Percentiles rank a stretch among this genome's conserved stretches.
Conservation (phyloP, 148 eudicot genomes). For the Vaccinium myrtillus region DNA sequence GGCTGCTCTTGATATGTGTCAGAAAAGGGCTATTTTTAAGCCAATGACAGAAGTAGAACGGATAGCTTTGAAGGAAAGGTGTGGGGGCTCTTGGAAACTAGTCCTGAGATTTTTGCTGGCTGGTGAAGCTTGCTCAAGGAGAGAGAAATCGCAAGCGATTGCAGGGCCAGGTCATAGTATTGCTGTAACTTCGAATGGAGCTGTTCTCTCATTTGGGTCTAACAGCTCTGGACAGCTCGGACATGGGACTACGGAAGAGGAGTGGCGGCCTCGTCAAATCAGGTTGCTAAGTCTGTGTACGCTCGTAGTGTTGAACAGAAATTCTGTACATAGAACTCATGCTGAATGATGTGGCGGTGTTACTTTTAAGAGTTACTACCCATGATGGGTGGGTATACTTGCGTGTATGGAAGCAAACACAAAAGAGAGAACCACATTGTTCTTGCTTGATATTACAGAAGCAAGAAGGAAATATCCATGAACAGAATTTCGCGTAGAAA, state of each 20-base stretch:
- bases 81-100: constrained; percentile 97
- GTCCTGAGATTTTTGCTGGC: constrained; percentile 82
- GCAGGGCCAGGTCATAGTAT: constrained; percentile 94
- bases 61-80: constrained; percentile 51
- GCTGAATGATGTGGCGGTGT: neutral
- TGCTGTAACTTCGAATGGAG: constrained; percentile 75
- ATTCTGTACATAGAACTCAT: neutral
- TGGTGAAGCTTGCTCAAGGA: constrained; percentile 75
- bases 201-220: constrained; percentile 82
- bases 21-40: constrained; percentile 74
- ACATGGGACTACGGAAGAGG: constrained; percentile 71
- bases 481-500: neutral
- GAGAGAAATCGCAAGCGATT: constrained; percentile 87
- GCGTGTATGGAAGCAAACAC: no score
- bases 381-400: neutral
- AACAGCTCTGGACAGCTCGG: constrained; percentile 94
- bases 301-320: neutral
- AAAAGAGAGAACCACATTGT: no score
- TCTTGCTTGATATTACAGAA: no score
- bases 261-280: constrained; percentile 72
- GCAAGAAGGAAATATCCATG: neutral
- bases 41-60: constrained; percentile 63
- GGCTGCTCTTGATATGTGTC: constrained; percentile 92
- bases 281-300: constrained; percentile 41
- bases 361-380: neutral